These are phyloP conservation scores for Thermothielavioides terrestris DNA, from an alignment of 495 filamentous ascomycete genomes.

Conservation along the genomic window DNA sequence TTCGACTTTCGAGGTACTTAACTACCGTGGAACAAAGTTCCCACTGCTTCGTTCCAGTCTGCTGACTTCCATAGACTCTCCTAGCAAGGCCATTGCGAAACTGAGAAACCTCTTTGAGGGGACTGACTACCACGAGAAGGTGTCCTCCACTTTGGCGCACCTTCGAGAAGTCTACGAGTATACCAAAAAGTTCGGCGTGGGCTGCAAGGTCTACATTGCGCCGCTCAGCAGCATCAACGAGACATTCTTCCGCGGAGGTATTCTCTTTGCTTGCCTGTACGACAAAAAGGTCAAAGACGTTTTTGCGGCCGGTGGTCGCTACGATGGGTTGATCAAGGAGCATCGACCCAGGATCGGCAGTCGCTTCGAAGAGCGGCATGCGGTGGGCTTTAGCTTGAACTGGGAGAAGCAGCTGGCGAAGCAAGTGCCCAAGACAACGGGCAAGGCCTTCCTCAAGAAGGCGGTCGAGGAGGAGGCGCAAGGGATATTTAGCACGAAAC, in stretches of 20 bases:
- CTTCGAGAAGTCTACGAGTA: slow-evolving; percentile 68
- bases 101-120: slow-evolving; percentile 67
- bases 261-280: slow-evolving; percentile 86
- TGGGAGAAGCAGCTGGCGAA: slow-evolving; percentile 72
- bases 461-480: slow-evolving; percentile 43
- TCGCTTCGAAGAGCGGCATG: slow-evolving; percentile 50
- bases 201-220: slow-evolving; percentile 72
- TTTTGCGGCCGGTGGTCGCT: slow-evolving; percentile 88
- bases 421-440: slow-evolving; percentile 50
- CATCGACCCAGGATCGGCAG: slow-evolving; percentile 52
- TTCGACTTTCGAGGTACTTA: slow-evolving; percentile 79
- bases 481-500: slow-evolving; percentile 52
- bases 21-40: no score
- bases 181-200: slow-evolving; percentile 62
- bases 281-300: slow-evolving; percentile 77
- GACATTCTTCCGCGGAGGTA: slow-evolving; percentile 78
- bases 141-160: slow-evolving; percentile 68
- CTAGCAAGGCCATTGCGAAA: slow-evolving; percentile 62
- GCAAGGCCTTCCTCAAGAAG: slow-evolving; percentile 62
- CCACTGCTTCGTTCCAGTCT: no score
- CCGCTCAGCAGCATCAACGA: slow-evolving; percentile 87
- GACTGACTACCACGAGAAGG: slow-evolving; percentile 54
- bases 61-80: slow-evolving; percentile 43
- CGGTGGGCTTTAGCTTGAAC: slow-evolving; percentile 86
- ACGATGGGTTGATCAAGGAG: slow-evolving; percentile 74